phyloP scores from a whole-genome alignment of 257 asterid genomes.

The Lantana camara region DNA sequence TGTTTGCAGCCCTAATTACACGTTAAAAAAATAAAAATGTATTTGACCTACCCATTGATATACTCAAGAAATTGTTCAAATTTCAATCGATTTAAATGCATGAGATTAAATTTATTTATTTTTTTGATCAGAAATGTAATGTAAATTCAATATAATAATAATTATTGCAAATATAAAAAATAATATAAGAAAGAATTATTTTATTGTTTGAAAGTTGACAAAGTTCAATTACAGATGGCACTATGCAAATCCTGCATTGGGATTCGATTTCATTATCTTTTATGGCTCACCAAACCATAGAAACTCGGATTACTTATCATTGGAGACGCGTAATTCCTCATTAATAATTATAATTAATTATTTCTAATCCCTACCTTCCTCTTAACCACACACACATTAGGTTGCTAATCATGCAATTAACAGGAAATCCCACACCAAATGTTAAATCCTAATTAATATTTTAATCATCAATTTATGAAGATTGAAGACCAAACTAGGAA shows the following conservation, averaged over 20 bases:
- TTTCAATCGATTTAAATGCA: no score
- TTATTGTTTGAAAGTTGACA: constrained; percentile 25
- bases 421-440: background rate
- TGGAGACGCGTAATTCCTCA: background rate
- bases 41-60: no score
- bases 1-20: no score
- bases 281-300: constrained; percentile 19
- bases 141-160: no score
- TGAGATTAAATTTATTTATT: no score
- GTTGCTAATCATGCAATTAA: background rate
- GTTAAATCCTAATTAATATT: constrained; percentile 1
- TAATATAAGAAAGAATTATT: background rate
- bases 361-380: background rate
- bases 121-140: no score
- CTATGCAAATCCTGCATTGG: constrained; percentile 23
- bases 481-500: constrained; percentile 20
- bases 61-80: no score
- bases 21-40: no score
- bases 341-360: background rate
- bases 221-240: constrained; percentile 18
- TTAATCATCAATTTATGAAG: constrained; percentile 9
- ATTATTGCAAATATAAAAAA: no score
- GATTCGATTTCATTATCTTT: constrained; percentile 22
- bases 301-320: background rate
- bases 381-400: background rate